Evolutionary conservation across 345 rosid genomes (phyloP).

Genomic region (Brassica rapa): DNA sequence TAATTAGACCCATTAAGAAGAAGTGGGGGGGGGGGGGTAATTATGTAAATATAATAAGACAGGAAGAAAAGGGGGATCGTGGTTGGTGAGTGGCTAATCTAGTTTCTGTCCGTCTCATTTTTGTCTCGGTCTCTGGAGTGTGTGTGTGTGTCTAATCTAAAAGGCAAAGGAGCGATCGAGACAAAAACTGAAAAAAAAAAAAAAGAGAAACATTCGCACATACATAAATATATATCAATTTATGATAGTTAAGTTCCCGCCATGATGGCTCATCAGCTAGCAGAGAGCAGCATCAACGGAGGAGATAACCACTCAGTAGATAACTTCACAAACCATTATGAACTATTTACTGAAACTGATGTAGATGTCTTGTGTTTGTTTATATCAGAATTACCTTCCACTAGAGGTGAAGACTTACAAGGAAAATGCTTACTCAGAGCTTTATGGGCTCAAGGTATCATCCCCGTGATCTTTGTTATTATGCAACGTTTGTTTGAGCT

Average conservation of each 20-base stretch:
- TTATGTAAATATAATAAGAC: conserved; percentile 21
- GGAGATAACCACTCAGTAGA: no score
- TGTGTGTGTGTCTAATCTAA: no score
- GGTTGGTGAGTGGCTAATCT: conserved; percentile 26
- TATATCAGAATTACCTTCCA: conserved; percentile 80
- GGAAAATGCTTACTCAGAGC: conserved; percentile 84
- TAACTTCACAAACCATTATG: neutral
- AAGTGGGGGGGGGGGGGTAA: neutral
- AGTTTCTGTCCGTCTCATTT: no score
- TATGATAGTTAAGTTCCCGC: no score
- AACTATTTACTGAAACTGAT: neutral
- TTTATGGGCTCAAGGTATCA: conserved; percentile 88
- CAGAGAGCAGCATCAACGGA: no score
- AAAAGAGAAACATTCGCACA: no score
- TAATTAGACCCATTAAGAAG: neutral
- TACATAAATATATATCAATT: no score
- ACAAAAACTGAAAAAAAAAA: no score
- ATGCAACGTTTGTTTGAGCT: neutral
- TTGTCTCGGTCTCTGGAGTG: no score
- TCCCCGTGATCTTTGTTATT: neutral
- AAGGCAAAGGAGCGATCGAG: no score
- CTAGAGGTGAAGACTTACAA: conserved; percentile 91
- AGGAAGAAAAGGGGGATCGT: conserved; percentile 11
- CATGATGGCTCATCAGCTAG: no score
- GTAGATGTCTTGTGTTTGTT: conserved; percentile 34